Base-by-base conservation (phyloP, 306 rosid genomes). In the Casuarina equisetifolia region DNA sequence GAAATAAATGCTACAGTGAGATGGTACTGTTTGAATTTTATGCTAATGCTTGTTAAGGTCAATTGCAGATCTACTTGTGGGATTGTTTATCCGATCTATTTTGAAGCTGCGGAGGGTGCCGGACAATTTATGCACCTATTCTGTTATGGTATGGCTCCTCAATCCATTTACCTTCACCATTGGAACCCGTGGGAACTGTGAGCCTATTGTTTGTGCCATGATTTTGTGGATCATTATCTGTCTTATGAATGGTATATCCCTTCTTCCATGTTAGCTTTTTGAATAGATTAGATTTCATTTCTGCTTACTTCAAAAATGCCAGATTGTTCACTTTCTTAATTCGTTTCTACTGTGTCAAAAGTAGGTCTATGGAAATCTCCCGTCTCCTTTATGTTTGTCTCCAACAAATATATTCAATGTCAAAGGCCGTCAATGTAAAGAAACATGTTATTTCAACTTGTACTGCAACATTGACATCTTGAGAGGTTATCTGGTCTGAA, bases 151-250 rank as follows among this genome's bases (percentile, higher is more conserved):
- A 36, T 95, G 97, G 96, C 92, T 95, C 72, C 91, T 92, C 80
- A 92, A 95, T 82, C 99, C 97, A 42, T 92, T 92, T 76, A 95
- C 97, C 15, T 92, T 95, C 84, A 95, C 99, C 39, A 92, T 92
- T 38, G 97, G 97, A 74, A 95, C 97, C 55, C 86, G 97, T 17
- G 97, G 96, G 54, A 95, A 95, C 88, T 92, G 97, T 78, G 97
- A 95, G 85, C 96, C 99, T 43, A 61, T 92, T 87, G 99, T 91
- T 70, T 95, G 97, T 86, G 97, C 96, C 43, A 58, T 85, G 91
- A 81, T 92, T 77, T 86, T 91, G 80, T 91, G 97, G 96, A 85
- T 91, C 85, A 64, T 91, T 71, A 80, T 89, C 61, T 95, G 99
- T 80, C 94, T 92, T 62, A 82, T 92, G 97, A 89, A 95, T 62